Evolutionary conservation across 2,329 filamentous ascomycete genomes (phyloP).

Genomic region (Aspergillus sp.): DNA sequence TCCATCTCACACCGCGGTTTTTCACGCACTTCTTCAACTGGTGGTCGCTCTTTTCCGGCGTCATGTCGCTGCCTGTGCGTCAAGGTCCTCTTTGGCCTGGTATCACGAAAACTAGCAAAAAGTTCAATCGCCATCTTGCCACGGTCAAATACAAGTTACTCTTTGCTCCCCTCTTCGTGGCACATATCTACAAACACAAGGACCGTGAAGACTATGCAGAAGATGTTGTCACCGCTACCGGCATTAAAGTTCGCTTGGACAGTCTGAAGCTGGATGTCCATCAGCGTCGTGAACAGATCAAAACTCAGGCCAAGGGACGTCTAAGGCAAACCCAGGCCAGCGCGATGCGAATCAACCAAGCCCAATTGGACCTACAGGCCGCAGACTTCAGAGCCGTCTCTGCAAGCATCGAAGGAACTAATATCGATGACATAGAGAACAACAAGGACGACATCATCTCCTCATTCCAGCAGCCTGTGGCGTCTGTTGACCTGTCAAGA

Average conservation of each 20-base stretch:
- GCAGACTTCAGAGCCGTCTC: slow-evolving; percentile 93
- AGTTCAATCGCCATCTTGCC: slow-evolving; percentile 94
- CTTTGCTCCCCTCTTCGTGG: slow-evolving; percentile 87
- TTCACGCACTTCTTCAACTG: slow-evolving; percentile 98
- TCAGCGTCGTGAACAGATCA: slow-evolving; percentile 88
- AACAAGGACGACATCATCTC: slow-evolving; percentile 58
- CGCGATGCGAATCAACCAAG: slow-evolving; percentile 93
- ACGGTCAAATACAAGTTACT: slow-evolving; percentile 98
- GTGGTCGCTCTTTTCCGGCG: slow-evolving; percentile 95
- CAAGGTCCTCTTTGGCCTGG: slow-evolving; percentile 91
- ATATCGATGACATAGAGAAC: slow-evolving; percentile 69
- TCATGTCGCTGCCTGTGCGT: slow-evolving; percentile 90
- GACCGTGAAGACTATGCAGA: slow-evolving; percentile 84
- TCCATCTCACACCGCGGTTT: slow-evolving; percentile 91
- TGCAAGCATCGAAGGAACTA: slow-evolving; percentile 80
- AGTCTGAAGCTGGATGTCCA: slow-evolving; percentile 98
- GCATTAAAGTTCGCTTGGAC: slow-evolving; percentile 92
- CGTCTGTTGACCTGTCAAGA: slow-evolving; percentile 67
- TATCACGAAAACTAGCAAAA: slow-evolving; percentile 94
- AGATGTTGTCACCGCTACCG: slow-evolving; percentile 80
- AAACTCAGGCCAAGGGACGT: slow-evolving; percentile 72
- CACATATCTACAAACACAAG: slow-evolving; percentile 98
- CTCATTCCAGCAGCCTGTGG: slow-evolving; percentile 53
- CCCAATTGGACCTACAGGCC: slow-evolving; percentile 85
- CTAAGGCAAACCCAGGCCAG: slow-evolving; percentile 79